phyloP scores from a whole-genome alignment of 2,329 filamentous ascomycete species.

The Colletotrichum theobromicola region DNA sequence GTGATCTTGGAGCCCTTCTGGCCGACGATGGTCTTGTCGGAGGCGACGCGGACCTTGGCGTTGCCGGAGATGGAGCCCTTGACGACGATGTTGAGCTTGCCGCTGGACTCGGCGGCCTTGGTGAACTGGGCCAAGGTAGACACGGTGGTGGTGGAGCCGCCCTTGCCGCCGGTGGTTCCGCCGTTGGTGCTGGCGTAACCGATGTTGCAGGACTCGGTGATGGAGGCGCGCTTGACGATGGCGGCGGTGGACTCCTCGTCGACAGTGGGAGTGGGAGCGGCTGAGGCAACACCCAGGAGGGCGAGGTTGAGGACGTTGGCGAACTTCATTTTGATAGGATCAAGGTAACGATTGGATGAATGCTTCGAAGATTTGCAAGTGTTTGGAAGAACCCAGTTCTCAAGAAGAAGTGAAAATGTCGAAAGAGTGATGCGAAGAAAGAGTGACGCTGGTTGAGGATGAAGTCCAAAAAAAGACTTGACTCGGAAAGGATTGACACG shows the following conservation, averaged over 20 bases:
- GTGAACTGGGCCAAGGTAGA: slow-evolving; percentile 51
- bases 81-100: slow-evolving; percentile 46
- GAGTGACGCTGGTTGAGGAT: background rate
- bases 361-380: background rate
- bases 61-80: slow-evolving; percentile 44
- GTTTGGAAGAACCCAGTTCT: slow-evolving; percentile 5
- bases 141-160: slow-evolving; percentile 56
- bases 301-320: slow-evolving; percentile 29
- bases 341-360: background rate
- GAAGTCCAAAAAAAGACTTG: background rate
- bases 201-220: slow-evolving; percentile 39
- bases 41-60: slow-evolving; percentile 46
- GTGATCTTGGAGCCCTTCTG: slow-evolving; percentile 39
- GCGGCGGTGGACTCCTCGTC: slow-evolving; percentile 28
- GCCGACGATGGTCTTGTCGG: slow-evolving; percentile 52
- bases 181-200: slow-evolving; percentile 39
- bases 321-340: slow-evolving; percentile 33
- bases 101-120: slow-evolving; percentile 49
- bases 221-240: slow-evolving; percentile 38
- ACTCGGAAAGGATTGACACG: background rate
- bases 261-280: slow-evolving; percentile 34
- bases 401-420: background rate
- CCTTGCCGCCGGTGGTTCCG: slow-evolving; percentile 55
- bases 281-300: slow-evolving; percentile 32
- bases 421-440: background rate